phyloP scores from a whole-genome alignment of 192 early-diverging fungal species.

The Geranomyces michiganensis region DNA sequence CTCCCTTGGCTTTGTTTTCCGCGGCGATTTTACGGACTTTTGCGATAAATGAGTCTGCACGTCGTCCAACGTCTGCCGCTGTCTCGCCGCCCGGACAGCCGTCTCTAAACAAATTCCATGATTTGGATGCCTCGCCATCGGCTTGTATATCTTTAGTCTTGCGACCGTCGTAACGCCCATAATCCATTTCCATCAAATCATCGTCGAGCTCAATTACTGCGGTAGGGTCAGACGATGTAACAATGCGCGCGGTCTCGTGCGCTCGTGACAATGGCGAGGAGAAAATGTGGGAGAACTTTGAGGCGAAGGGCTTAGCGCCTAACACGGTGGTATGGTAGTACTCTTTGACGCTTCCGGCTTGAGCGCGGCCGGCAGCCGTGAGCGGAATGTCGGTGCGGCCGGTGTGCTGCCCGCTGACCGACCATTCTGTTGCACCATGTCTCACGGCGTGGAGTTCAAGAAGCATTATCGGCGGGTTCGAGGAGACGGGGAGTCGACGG shows the following conservation, averaged over 20 bases:
- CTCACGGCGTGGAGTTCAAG: neutral
- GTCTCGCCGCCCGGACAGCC: slow-evolving; percentile 9
- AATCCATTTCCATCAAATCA: slow-evolving; percentile 10
- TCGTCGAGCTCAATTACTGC: neutral
- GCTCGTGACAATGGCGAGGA: neutral
- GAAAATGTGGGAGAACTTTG: neutral
- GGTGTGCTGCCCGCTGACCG: slow-evolving; percentile 5
- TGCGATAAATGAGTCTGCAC: neutral
- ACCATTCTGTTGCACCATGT: slow-evolving; percentile 11
- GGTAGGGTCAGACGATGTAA: neutral
- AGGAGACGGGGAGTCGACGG: too few relatives aligned
- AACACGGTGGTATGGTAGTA: neutral
- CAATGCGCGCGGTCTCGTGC: slow-evolving; percentile 6
- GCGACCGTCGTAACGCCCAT: neutral
- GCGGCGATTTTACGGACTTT: neutral
- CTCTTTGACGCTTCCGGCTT: neutral
- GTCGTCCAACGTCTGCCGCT: neutral
- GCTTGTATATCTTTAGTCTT: slow-evolving; percentile 7
- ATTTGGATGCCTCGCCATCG: neutral
- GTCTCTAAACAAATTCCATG: slow-evolving; percentile 3
- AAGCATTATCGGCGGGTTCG: too few relatives aligned
- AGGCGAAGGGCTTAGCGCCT: neutral
- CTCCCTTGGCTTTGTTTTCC: neutral
- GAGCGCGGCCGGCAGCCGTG: neutral
- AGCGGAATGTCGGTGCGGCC: slow-evolving; percentile 14